These are phyloP conservation scores for Gynostemma pentaphyllum DNA, from an alignment of 306 rosid genomes.

Conservation along the genomic window DNA sequence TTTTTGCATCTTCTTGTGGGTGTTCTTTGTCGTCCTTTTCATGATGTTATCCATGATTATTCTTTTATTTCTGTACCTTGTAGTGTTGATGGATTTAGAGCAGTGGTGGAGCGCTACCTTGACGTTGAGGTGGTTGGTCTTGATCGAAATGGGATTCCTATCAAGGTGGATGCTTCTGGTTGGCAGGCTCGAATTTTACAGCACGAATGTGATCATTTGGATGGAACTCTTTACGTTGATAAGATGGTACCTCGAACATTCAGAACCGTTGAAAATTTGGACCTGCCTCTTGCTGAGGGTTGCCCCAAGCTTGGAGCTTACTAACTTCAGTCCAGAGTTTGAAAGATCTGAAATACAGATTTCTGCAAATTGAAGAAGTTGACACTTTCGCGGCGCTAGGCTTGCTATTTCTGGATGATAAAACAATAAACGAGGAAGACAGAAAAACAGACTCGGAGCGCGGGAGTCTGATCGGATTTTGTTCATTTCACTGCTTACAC, in stretches of 20 bases:
- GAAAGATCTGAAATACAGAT: neutral
- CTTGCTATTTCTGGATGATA: neutral
- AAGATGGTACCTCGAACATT: conserved; percentile 78
- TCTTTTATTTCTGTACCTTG: conserved; percentile 12
- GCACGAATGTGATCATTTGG: conserved; percentile 90
- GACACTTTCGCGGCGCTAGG: too few species aligned
- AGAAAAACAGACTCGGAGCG: neutral
- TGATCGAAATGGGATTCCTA: conserved; percentile 59
- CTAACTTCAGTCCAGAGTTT: neutral
- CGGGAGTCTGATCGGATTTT: neutral
- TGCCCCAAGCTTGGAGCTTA: conserved; percentile 65
- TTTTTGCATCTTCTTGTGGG: neutral
- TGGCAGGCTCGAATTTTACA: conserved; percentile 96
- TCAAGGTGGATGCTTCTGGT: conserved; percentile 58
- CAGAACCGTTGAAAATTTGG: conserved; percentile 57
- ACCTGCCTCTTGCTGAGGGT: conserved; percentile 69
- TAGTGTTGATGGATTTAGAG: conserved; percentile 84
- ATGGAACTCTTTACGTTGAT: conserved; percentile 78
- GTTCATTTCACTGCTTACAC: neutral
- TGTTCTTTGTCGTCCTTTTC: neutral
- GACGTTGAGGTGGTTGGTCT: conserved; percentile 78
- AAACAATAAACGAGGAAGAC: neutral
- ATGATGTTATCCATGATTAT: neutral
- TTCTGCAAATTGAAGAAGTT: too few species aligned
- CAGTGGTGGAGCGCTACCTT: conserved; percentile 65